Evolutionary conservation across 306 rosid species (phyloP).

Genomic region (Rosa multiflora): DNA sequence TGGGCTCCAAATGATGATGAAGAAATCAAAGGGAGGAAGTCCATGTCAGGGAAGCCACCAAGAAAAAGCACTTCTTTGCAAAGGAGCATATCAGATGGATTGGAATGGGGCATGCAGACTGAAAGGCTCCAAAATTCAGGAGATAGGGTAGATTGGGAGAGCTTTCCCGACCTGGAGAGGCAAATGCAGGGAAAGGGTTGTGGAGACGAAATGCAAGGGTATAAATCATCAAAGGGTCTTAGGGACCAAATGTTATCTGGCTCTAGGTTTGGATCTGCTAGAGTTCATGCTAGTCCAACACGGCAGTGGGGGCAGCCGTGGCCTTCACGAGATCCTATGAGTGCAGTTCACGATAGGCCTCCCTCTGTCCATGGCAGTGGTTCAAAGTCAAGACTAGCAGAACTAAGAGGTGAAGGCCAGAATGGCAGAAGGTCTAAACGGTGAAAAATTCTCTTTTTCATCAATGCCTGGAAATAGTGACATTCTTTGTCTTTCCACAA

Average conservation of each 20-base stretch:
- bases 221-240: slow-evolving; percentile 70
- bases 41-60: slow-evolving; percentile 66
- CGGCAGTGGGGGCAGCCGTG: slow-evolving; percentile 76
- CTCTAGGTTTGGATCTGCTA: slow-evolving; percentile 57
- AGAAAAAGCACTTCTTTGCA: slow-evolving; percentile 79
- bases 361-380: slow-evolving; percentile 46
- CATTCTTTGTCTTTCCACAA: neutral
- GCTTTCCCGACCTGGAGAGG: slow-evolving; percentile 67
- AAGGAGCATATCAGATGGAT: slow-evolving; percentile 89
- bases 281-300: slow-evolving; percentile 72
- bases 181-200: slow-evolving; percentile 58
- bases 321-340: slow-evolving; percentile 57
- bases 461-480: slow-evolving; percentile 12
- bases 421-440: slow-evolving; percentile 63
- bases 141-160: slow-evolving; percentile 75
- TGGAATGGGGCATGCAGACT: slow-evolving; percentile 66
- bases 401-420: slow-evolving; percentile 57
- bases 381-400: slow-evolving; percentile 74
- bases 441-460: slow-evolving; percentile 27
- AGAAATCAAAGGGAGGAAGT: slow-evolving; percentile 57
- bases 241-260: slow-evolving; percentile 72
- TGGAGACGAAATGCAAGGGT: slow-evolving; percentile 58
- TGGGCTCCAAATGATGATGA: slow-evolving; percentile 55
- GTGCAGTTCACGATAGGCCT: slow-evolving; percentile 55
- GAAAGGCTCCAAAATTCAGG: slow-evolving; percentile 64